Conservation (phyloP, 768 basidiomycete genomes). For the Leccinum boreale region DNA sequence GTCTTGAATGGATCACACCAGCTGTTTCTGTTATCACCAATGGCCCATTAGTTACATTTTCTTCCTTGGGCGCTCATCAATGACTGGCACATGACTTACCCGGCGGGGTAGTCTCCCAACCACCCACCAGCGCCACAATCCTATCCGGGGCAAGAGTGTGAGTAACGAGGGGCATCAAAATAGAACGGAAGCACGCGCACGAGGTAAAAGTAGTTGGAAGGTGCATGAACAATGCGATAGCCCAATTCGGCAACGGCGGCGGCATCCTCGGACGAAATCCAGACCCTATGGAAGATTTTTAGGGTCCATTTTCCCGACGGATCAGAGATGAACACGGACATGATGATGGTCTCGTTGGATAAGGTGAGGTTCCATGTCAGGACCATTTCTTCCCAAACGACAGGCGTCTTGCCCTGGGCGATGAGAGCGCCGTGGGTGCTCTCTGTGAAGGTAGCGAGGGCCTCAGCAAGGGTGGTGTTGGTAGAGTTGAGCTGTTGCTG, state of each 20-base stretch:
- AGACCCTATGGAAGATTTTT: constrained; percentile 31
- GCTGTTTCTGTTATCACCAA: constrained; percentile 28
- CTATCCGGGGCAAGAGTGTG: constrained; percentile 11
- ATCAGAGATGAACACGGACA: constrained; percentile 22
- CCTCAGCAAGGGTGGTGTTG: constrained; percentile 57
- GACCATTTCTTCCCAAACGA: constrained; percentile 78
- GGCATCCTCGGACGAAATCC: constrained; percentile 45
- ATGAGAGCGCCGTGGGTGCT: constrained; percentile 56
- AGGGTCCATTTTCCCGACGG: neutral
- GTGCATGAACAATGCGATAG: constrained; percentile 44
- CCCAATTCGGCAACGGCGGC: constrained; percentile 37
- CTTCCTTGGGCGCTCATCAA: neutral
- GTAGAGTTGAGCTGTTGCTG: constrained; percentile 49
- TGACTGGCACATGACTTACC: constrained; percentile 19
- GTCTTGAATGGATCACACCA: constrained; percentile 55
- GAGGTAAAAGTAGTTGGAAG: constrained; percentile 55
- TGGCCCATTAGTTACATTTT: neutral
- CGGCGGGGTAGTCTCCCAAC: constrained; percentile 36
- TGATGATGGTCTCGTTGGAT: constrained; percentile 40
- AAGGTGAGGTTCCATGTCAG: constrained; percentile 38
- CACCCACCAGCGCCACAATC: constrained; percentile 50
- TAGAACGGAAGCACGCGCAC: constrained; percentile 9
- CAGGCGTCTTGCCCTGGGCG: constrained; percentile 62
- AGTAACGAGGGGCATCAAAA: neutral
- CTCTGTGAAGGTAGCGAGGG: constrained; percentile 59